Base-by-base conservation (phyloP, 208 protist genomes). In the Acanthamoeba sp. region DNA sequence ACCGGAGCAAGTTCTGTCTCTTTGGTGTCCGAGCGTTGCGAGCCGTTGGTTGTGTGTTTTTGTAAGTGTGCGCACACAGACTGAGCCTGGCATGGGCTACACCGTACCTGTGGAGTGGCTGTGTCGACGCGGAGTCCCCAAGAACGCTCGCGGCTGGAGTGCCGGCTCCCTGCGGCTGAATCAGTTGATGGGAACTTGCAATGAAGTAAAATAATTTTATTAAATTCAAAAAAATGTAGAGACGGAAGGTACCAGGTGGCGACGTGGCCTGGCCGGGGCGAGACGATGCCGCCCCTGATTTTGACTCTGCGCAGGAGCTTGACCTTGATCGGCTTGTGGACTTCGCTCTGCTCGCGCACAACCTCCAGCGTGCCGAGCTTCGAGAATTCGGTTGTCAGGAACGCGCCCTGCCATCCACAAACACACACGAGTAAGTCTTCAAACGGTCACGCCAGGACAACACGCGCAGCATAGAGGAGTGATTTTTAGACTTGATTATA, bases 311-410 rank as follows among this genome's bases (percentile, higher is more conserved):
- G 73, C 1, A 82, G 73, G 10, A 82, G 36, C 34, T 82, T 82
- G 36, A 82, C 73, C 18, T 20, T 12, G 38, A 82, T 42, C 20
- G 38, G 32, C 38, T 82, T 38, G 10, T 2, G 10, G 32, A 20
- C 12, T 1, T 82, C 73, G 73, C n/a, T 52, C 24, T n/a, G n/a
- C n/a, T 82, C 73, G 38, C 40, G 34, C 36, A 82, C 32, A 1
- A 29, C 73, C 34, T 82, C 73, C 7, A 82, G 73, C 9, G 73
- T 32, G 42, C 38, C 14, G 10, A 82, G 42, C 73, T 82, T 82
- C 9, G 73, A 82, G n/a, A 82, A 82, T 38, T 82, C 73, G 1
- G 73, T 82, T 20, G 73, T 82, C 24, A 82, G 38, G 73, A 82
- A 50, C 6, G 40, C 38, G 22, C 73, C 73, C 73, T 82, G 73